Base-by-base conservation (phyloP, 169 alveolate genomes). In the Amoebophrya sp. region DNA sequence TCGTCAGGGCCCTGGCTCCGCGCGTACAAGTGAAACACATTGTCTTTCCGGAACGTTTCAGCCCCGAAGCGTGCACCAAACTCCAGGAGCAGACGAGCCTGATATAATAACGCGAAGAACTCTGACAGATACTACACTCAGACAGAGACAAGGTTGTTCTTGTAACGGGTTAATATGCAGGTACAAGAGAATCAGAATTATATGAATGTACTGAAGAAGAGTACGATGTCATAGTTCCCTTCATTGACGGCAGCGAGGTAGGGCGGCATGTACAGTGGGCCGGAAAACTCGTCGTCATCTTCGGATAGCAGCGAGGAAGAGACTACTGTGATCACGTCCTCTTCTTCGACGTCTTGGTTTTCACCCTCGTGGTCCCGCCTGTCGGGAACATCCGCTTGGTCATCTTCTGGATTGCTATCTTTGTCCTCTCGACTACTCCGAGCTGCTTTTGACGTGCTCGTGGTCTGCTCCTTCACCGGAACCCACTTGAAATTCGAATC, bases 221-320 rank as follows among this genome's bases (percentile, higher is more conserved):
- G n/a, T n/a, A n/a, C 83, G 29, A 66, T 25, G 1, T 66, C 83
- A 25, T 66, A 66, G 35, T 66, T 66, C 10, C 83, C 83, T 25
- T 66, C 83, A 2, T 2, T 1, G 35, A 66, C 83, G 83, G 83
- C 83, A 25, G 83, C 83, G 83, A 66, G 83, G 35, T 7, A 66
- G 35, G 83, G 83, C 29, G 83, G 83, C 83, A 66, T 66, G 83
- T 66, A 66, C 38, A 66, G 83, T 3, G 83, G 35, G 83, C 18
- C 35, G 32, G 12, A 0, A 0, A 25, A 66, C 10, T 7, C 83
- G 83, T 12, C 83, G n/a, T n/a, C n/a, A n/a, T n/a, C n/a, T n/a
- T n/a, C n/a, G 66, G 66, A 47, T 7, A 47, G 66, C 7, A 47
- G 66, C 29, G 66, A 47, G 35, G 83, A 66, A 25, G 83, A 66